phyloP scores from a whole-genome alignment of 495 filamentous ascomycete genomes.

The Penicillium subrubescens region DNA sequence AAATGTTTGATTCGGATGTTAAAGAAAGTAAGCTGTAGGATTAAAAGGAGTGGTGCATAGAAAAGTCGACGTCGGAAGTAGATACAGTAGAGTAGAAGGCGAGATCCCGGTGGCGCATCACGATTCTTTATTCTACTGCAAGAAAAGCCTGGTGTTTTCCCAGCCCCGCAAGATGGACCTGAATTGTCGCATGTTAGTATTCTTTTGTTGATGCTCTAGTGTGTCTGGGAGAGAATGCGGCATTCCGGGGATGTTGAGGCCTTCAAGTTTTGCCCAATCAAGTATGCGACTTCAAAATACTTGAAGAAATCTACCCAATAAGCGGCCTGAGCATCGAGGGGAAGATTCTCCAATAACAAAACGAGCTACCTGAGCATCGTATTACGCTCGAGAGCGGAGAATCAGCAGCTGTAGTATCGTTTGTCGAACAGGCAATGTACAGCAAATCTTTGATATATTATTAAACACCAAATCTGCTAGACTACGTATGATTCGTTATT shows the following conservation, averaged over 20 bases:
- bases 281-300: not conserved
- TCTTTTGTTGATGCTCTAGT: conserved; percentile 16
- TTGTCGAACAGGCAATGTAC: not conserved
- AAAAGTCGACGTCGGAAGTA: conserved; percentile 7
- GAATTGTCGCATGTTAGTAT: conserved; percentile 21
- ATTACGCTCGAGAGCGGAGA: not conserved
- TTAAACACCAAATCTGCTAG: not conserved
- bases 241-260: conserved; percentile 26
- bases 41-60: not conserved
- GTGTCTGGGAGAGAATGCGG: conserved; percentile 27
- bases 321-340: not conserved
- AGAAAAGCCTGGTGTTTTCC: conserved; percentile 3
- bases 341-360: not conserved
- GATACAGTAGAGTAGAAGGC: not conserved
- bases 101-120: conserved; percentile 22
- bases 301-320: not conserved
- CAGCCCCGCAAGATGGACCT: conserved; percentile 18
- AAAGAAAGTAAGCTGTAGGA: conserved; percentile 20
- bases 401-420: not conserved
- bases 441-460: not conserved
- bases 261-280: not conserved
- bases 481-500: not conserved
- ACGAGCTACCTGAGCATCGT: not conserved
- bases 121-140: conserved; percentile 25
- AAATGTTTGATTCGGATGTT: conserved; percentile 11